phyloP scores from a whole-genome alignment of 768 basidiomycete genomes.

The Pisolithus sp. region DNA sequence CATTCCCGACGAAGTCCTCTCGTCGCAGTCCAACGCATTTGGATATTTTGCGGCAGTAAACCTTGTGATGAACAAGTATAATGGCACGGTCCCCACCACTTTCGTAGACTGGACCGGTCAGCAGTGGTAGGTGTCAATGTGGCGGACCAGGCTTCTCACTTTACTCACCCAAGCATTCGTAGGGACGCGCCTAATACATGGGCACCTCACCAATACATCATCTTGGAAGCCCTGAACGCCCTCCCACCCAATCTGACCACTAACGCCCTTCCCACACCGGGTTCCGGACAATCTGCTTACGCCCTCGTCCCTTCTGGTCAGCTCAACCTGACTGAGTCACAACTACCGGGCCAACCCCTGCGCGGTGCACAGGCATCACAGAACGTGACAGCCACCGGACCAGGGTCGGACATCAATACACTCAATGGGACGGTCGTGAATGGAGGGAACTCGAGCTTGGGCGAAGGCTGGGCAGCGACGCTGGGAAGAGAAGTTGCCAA shows the following conservation, averaged over 20 bases:
- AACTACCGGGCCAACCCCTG: conserved; percentile 65
- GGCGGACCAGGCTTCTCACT: neutral
- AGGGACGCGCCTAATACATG: conserved; percentile 88
- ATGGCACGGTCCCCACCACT: conserved; percentile 79
- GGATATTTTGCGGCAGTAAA: conserved; percentile 69
- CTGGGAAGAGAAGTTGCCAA: conserved; percentile 75
- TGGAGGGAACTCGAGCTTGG: conserved; percentile 54
- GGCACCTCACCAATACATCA: conserved; percentile 83
- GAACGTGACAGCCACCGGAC: conserved; percentile 48
- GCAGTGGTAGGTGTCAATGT: conserved; percentile 54
- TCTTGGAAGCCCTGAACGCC: conserved; percentile 66
- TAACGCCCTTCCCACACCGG: conserved; percentile 46
- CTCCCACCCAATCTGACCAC: conserved; percentile 69
- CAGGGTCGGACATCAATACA: conserved; percentile 55
- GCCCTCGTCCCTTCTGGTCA: conserved; percentile 73
- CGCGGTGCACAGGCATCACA: conserved; percentile 23
- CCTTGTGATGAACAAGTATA: conserved; percentile 76
- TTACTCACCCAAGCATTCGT: neutral
- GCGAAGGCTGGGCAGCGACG: conserved; percentile 60
- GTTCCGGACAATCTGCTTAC: conserved; percentile 51
- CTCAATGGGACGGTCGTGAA: conserved; percentile 53
- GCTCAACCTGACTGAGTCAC: conserved; percentile 63
- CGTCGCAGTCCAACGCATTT: conserved; percentile 54
- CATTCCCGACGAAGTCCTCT: conserved; percentile 62
- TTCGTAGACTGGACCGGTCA: conserved; percentile 66